Base-by-base conservation (phyloP, 2,329 filamentous ascomycete species). In the Amphichorda felina region DNA sequence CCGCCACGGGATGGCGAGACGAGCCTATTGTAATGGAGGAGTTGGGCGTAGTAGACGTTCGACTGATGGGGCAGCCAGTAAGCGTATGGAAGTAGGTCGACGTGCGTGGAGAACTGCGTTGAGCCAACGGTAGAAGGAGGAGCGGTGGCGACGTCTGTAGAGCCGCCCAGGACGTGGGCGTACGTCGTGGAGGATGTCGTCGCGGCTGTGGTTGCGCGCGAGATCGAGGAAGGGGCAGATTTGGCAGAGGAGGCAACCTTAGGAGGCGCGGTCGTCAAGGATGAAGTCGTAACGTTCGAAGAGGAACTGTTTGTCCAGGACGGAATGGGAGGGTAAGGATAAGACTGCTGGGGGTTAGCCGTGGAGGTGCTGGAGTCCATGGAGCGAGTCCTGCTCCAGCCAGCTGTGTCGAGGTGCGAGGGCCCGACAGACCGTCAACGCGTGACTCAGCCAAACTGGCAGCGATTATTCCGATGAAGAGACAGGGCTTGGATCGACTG, bases 11-110 rank as follows among this genome's bases (percentile, higher is more conserved):
- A 61, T 33, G 72, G 67, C 36, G 73, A 71, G 45, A 79, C 67
- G 50, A 79, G 71, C 50, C 70, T 72, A 55, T 79, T 79, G 63
- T 79, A 79, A 45, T 77, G 68, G 35, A 73, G 64, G 38, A 80
- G 67, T 55, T 76, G 72, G 36, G 70, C 71, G 49, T 78, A 70
- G 55, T 75, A 74, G 43, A 71, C 59, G 29, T 66, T 71, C 24
- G 68, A 60, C 43, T 77, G 72, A 42, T 75, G 72, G 13, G 72
- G 72, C 13, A 41, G 26, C 36, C 39, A 75, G 16, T 35, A 61
- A 45, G 75, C 58, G 42, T 74, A 64, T 25, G 73, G 72, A 19
- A 73, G 59, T 40, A 74, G 60, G 43, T 75, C 69, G 47, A 74
- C 47, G 41, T 64, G 61, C 41, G 62, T 51, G 34, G 64, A 55